A percentile compares a stretch with the other conserved stretches of the same genome.
Evolutionary conservation across 495 filamentous ascomycete genomes (phyloP).

Genomic region (Annulohypoxylon nitens): DNA sequence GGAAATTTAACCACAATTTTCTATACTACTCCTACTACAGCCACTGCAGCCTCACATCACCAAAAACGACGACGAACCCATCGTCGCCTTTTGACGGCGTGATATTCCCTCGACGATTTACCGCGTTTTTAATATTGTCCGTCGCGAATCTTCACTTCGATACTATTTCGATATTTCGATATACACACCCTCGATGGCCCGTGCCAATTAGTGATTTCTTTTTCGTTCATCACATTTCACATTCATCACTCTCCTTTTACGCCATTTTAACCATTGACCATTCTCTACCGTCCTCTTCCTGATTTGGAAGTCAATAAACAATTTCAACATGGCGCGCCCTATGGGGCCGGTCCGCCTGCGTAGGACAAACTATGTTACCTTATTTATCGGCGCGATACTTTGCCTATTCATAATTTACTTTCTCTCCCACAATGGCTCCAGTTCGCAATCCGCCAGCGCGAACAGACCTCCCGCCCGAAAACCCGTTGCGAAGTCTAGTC

Average conservation of each 20-base stretch:
- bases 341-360: slow-evolving; percentile 69
- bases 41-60: slow-evolving; percentile 40
- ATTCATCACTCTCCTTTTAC: slow-evolving; percentile 36
- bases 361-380: slow-evolving; percentile 66
- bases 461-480: slow-evolving; percentile 83
- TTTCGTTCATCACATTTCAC: slow-evolving; percentile 28
- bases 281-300: slow-evolving; percentile 22
- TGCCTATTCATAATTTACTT: slow-evolving; percentile 69
- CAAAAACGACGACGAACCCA: slow-evolving; percentile 17
- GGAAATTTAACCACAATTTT: slow-evolving; percentile 44
- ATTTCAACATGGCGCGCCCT: slow-evolving; percentile 62
- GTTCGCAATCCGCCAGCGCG: slow-evolving; percentile 66
- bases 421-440: slow-evolving; percentile 51
- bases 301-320: slow-evolving; percentile 32
- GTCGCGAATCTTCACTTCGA: slow-evolving; percentile 31
- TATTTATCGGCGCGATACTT: slow-evolving; percentile 62
- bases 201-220: slow-evolving; percentile 43
- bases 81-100: slow-evolving; percentile 35
- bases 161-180: slow-evolving; percentile 31
- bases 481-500: slow-evolving; percentile 77
- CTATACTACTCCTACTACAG: slow-evolving; percentile 29
- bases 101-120: slow-evolving; percentile 9
- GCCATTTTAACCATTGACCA: slow-evolving; percentile 24
- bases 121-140: slow-evolving; percentile 14
- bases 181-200: slow-evolving; percentile 43